Conservation (phyloP, 306 rosid genomes). For the Trichosanthes truncata region DNA sequence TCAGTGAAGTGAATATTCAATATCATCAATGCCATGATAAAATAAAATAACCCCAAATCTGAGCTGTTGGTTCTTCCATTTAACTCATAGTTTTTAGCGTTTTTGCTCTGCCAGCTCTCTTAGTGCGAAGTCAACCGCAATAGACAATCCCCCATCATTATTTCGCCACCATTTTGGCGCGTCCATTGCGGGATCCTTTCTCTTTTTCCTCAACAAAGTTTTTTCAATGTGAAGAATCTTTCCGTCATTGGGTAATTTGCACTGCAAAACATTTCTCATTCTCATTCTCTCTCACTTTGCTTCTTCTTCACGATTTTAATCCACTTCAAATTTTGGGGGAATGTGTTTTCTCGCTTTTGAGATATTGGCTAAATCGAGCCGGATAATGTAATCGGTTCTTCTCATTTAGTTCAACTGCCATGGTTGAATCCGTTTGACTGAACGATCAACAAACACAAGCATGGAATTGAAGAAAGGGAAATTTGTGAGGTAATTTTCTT, state of each 20-base stretch:
- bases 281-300: not conserved
- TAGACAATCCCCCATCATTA: not conserved
- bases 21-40: not conserved
- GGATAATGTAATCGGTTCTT: not conserved
- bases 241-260: not conserved
- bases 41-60: not conserved
- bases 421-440: not conserved
- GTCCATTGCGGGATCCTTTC: not conserved
- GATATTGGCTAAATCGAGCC: not conserved
- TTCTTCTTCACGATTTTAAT: not conserved
- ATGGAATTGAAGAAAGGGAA: constrained; percentile 61
- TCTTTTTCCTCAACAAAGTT: not conserved
- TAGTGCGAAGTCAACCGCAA: not conserved
- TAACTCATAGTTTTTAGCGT: not conserved
- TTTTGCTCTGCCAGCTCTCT: not conserved
- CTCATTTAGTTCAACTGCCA: not conserved
- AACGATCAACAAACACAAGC: not conserved
- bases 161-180: not conserved
- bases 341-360: not conserved
- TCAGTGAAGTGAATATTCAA: not conserved
- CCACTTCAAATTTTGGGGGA: not conserved
- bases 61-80: not conserved
- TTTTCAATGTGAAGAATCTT: not conserved
- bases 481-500: constrained; percentile 37
- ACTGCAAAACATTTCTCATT: not conserved